Base-by-base conservation (phyloP, 2,329 filamentous ascomycete genomes). In the Exophiala dermatitidis region DNA sequence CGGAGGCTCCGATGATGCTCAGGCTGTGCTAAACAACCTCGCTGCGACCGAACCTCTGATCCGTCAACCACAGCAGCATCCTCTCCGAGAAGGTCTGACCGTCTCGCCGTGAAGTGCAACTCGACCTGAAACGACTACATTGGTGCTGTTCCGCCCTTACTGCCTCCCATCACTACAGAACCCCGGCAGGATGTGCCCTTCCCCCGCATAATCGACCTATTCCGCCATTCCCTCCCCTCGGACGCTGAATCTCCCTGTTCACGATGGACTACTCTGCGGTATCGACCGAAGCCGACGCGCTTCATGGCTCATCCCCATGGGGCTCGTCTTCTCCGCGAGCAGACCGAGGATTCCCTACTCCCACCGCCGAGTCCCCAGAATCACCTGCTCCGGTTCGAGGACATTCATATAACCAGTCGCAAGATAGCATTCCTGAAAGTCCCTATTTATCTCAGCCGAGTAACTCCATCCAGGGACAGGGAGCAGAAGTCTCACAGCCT, bases 251-350 rank as follows among this genome's bases (percentile, higher is more conserved):
- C 44, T 46, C 9, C 10, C 32, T 19, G 36, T 26, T 33, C 63
- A 57, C 41, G 46, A 87, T 87, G 84, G 84, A 87, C 67, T 87
- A 86, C 68, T 82, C 82, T 52, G 67, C 74, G 33, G 71, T 80
- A 48, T 72, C 76, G 50, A 71, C 78, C 60, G 80, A 84, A 63
- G 74, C 77, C 32, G 80, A 82, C 50, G 74, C 80, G 64, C 77
- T 79, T 42, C 73, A 73, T 34, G 82, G 76, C 49, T 62, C 73
- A 52, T 84, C 82, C 34, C 84, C 84, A 50, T 87, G 84, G 84
- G 76, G 71, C 26, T 82, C 77, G 7, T 75, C 75, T 9, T 79
- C 80, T 48, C 80, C 79, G 53, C 74, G 67, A 74, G 61, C 77
- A 68, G 67, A 77, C 68, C 67, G 74, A 72, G 65, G 64, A 62